These are phyloP conservation scores for Exophiala bonariae DNA, from an alignment of 2,329 filamentous ascomycete genomes.

Conservation along the genomic window DNA sequence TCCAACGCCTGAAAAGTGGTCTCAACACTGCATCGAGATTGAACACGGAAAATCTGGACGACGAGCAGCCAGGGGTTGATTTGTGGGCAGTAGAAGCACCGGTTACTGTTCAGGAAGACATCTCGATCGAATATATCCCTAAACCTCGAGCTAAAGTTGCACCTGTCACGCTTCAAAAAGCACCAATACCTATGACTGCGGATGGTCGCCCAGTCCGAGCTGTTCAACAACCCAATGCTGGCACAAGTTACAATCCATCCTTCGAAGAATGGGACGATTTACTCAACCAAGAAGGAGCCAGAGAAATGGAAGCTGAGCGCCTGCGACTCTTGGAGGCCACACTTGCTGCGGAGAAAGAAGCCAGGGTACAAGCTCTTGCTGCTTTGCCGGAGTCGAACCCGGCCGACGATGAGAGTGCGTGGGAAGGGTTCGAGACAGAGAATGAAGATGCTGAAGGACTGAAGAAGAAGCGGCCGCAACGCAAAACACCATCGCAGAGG, in stretches of 20 bases:
- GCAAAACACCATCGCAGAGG: conserved; percentile 82
- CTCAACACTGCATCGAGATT: conserved; percentile 34
- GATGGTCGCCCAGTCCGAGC: conserved; percentile 78
- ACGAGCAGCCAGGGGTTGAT: conserved; percentile 66
- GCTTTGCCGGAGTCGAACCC: conserved; percentile 72
- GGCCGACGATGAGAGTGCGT: conserved; percentile 86
- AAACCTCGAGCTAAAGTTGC: conserved; percentile 66
- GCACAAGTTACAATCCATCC: conserved; percentile 88
- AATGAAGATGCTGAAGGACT: conserved; percentile 68
- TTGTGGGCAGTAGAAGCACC: conserved; percentile 66
- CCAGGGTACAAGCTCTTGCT: conserved; percentile 71
- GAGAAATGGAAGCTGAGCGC: conserved; percentile 76
- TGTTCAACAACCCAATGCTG: conserved; percentile 75
- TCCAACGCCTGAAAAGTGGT: conserved; percentile 65
- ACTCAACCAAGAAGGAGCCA: conserved; percentile 71
- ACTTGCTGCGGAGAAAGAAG: conserved; percentile 53
- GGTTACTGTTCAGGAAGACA: conserved; percentile 30
- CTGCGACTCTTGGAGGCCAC: conserved; percentile 70
- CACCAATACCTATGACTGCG: conserved; percentile 78
- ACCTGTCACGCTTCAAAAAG: conserved; percentile 72
- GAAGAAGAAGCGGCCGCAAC: conserved; percentile 72
- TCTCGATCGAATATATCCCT: conserved; percentile 65
- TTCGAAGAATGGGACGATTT: conserved; percentile 84
- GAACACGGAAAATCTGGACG: conserved; percentile 41
- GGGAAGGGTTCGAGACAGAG: conserved; percentile 86